Base-by-base conservation (phyloP, 768 basidiomycete genomes). In the Xanthoconium purpureum region DNA sequence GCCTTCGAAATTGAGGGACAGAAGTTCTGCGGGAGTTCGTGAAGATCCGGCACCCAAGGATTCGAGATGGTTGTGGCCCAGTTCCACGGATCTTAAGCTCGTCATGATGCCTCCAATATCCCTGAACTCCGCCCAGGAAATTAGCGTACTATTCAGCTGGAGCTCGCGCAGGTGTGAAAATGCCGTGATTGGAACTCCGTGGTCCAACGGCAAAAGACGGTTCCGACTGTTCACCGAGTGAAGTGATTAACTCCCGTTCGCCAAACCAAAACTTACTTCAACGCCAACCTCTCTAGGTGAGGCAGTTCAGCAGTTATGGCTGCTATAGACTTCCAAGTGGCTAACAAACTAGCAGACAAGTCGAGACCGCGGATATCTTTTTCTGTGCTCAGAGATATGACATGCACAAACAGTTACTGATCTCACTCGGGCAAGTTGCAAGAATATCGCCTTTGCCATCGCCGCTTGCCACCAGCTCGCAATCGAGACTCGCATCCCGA, bases 401-500 rank as follows among this genome's bases (percentile, higher is more conserved):
- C 51, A 13, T 11, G 50, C 55, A 39, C 48, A 47, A 45, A 59
- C 38, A 47, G 51, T 29, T 42, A 56, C 49, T 40, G 36, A 35
- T 60, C 85, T 79, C 68, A 92, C 91, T 87, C 37, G 87, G 83
- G 66, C 88, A 91, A 28, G 78, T 83, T 36, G 74, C 69, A 36
- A 66, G 60, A 56, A 91, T 84, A 53, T 75, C 73, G 28, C 83
- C 84, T 28, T 75, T 67, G 28, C 76, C 67, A 55, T 78, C 73
- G 24, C 85, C 78, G 40, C 74, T 66, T 47, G 82, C 79, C 13
- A 96, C 84, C 52, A 75, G 69, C 58, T 86, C 82, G 62, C 76
- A 78, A 65, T 95, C 90, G 30, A 97, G 75, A 56, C 94, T 94
- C 50, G 89, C 82, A 68, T 94, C 88, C 51, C 84, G 83, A 48